These are phyloP conservation scores for Pleurozium schreberi DNA, from an alignment of 225 moss, liverwort and hornwort species.

Conservation along the genomic window DNA sequence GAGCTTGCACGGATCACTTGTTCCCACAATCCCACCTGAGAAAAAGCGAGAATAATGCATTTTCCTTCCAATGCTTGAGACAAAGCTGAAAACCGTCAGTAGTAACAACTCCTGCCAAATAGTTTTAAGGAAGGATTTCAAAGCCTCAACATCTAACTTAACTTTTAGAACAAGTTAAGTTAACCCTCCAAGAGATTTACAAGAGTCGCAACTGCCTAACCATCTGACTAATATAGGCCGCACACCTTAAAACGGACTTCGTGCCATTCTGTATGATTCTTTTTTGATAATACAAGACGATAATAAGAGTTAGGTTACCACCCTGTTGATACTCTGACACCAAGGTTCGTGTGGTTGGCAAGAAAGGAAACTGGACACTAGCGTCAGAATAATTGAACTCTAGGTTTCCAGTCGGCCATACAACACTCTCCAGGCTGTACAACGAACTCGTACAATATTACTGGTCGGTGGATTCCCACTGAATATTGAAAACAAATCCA, in stretches of 20 bases:
- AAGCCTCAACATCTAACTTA: background rate
- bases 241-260: background rate
- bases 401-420: background rate
- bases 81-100: background rate
- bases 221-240: background rate
- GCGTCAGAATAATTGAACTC: conserved; percentile 14
- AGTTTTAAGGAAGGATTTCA: background rate
- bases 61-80: background rate
- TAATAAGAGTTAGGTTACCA: background rate
- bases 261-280: background rate
- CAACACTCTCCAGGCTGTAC: background rate
- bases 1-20: background rate
- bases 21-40: background rate
- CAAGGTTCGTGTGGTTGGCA: background rate
- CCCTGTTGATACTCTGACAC: background rate
- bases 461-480: background rate
- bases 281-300: background rate
- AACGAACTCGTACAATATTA: background rate
- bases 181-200: background rate
- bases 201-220: background rate
- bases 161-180: too few species aligned
- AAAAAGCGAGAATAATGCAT: background rate
- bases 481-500: background rate
- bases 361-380: background rate
- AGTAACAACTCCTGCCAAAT: background rate